A percentile compares a stretch with the other conserved stretches of the same genome.
Conservation (phyloP, 805 yeast genomes). For the Metschnikowia borealis region DNA sequence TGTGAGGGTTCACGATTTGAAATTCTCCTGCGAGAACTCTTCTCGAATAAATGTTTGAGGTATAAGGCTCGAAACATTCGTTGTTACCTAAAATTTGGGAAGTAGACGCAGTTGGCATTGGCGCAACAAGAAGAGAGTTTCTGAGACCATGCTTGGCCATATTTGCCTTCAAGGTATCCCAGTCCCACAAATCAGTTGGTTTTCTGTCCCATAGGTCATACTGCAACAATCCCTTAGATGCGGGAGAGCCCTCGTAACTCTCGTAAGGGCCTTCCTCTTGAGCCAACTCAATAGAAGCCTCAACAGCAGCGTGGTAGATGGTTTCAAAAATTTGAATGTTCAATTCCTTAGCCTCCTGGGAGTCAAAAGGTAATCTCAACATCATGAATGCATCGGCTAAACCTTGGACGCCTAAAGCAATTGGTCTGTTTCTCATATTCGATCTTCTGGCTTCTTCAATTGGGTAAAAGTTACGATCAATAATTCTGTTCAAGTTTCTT, state of each 20-base stretch:
- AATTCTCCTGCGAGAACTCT: slow-evolving; percentile 62
- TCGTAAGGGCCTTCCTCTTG: slow-evolving; percentile 47
- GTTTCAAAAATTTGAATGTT: slow-evolving; percentile 60
- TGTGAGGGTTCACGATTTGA: slow-evolving; percentile 59
- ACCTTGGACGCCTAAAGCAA: slow-evolving; percentile 63
- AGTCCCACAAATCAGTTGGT: slow-evolving; percentile 56
- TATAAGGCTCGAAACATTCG: slow-evolving; percentile 62
- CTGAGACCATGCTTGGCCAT: slow-evolving; percentile 50
- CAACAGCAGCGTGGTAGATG: slow-evolving; percentile 56
- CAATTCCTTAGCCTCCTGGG: slow-evolving; percentile 52
- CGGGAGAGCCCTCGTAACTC: slow-evolving; percentile 54
- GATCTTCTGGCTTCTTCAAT: slow-evolving; percentile 51
- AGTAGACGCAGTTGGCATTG: slow-evolving; percentile 67
- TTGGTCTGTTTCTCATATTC: slow-evolving; percentile 56
- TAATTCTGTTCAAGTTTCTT: slow-evolving; percentile 52
- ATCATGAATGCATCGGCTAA: slow-evolving; percentile 56
- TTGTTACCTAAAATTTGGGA: slow-evolving; percentile 60
- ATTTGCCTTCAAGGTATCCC: slow-evolving; percentile 52
- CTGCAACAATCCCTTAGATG: slow-evolving; percentile 54
- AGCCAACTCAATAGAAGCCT: slow-evolving; percentile 54
- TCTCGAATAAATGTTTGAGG: slow-evolving; percentile 59
- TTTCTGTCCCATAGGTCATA: slow-evolving; percentile 57
- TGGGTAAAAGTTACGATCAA: slow-evolving; percentile 55
- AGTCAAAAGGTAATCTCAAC: slow-evolving; percentile 54
- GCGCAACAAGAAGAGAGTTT: slow-evolving; percentile 58